phyloP scores from a whole-genome alignment of 2,329 filamentous ascomycete genomes.

The Hirsutella thompsonii region DNA sequence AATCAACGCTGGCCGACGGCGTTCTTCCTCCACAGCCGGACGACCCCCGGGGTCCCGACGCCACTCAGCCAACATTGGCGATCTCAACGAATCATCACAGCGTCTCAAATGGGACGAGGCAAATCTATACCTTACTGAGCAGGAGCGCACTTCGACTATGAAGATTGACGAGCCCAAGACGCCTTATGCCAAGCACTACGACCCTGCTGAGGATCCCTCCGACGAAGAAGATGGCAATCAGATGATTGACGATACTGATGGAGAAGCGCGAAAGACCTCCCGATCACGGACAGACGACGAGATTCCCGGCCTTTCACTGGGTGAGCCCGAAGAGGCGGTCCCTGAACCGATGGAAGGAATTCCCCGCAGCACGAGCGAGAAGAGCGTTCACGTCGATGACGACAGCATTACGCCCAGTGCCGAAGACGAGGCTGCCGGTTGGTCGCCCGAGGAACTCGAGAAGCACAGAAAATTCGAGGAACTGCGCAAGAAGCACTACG shows the following conservation, averaged over 20 bases:
- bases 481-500: slow-evolving; percentile 91
- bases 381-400: slow-evolving; percentile 71
- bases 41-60: slow-evolving; percentile 55
- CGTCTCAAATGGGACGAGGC: slow-evolving; percentile 97
- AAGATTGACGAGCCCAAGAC: slow-evolving; percentile 99
- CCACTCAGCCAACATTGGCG: slow-evolving; percentile 43
- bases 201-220: slow-evolving; percentile 75
- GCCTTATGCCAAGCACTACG: slow-evolving; percentile 85
- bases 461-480: slow-evolving; percentile 90
- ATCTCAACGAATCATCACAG: slow-evolving; percentile 42
- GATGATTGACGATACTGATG: slow-evolving; percentile 8
- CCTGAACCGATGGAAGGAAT: slow-evolving; percentile 24
- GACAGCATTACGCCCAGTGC: slow-evolving; percentile 45
- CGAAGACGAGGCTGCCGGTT: slow-evolving; percentile 37
- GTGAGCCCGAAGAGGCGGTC: slow-evolving; percentile 73
- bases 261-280: slow-evolving; percentile 16
- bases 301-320: slow-evolving; percentile 83
- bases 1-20: slow-evolving; percentile 81
- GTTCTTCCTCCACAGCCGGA: slow-evolving; percentile 63
- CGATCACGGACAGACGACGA: slow-evolving; percentile 48
- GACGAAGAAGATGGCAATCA: slow-evolving; percentile 48
- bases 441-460: slow-evolving; percentile 63
- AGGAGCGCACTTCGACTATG: slow-evolving; percentile 92
- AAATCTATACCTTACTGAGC: slow-evolving; percentile 92
- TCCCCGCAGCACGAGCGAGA: slow-evolving; percentile 31